Evolutionary conservation across 2,329 filamentous ascomycete species (phyloP).

Genomic region (Calonectria ilicicola): DNA sequence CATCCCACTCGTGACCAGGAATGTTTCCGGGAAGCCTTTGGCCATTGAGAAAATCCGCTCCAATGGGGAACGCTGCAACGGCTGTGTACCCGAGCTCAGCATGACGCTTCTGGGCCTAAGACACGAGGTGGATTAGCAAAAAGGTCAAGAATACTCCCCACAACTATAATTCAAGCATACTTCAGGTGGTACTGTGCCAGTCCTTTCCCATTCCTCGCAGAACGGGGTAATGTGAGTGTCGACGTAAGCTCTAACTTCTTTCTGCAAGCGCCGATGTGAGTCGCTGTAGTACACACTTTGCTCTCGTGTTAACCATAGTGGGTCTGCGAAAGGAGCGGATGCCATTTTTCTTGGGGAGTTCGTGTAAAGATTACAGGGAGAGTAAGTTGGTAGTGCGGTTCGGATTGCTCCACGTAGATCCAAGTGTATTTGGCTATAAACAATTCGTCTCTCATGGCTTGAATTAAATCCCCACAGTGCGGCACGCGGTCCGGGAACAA

Average conservation of each 20-base stretch:
- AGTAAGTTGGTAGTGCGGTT: not conserved
- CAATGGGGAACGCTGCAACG: constrained; percentile 10
- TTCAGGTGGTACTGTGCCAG: constrained; percentile 7
- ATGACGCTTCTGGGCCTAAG: constrained; percentile 12
- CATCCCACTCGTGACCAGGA: constrained; percentile 61
- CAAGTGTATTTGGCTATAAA: not conserved
- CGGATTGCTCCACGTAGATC: not conserved
- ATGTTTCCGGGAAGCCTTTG: constrained; percentile 48
- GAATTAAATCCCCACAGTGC: not conserved
- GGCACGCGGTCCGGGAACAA: not conserved
- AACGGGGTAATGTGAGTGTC: constrained; percentile 11
- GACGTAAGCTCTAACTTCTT: constrained; percentile 25
- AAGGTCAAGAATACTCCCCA: not conserved
- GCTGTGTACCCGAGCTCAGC: constrained; percentile 16
- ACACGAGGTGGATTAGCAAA: not conserved
- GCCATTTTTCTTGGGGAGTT: constrained; percentile 5
- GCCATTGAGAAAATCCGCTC: not conserved
- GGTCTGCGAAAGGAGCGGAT: constrained; percentile 27
- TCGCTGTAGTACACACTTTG: constrained; percentile 23
- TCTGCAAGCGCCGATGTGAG: constrained; percentile 23
- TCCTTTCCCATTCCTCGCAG: constrained; percentile 16
- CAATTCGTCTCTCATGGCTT: not conserved
- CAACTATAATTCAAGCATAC: not conserved
- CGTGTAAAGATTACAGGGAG: not conserved
- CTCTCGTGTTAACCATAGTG: constrained; percentile 26